Evolutionary conservation across 805 yeast genomes (phyloP).

Genomic region (Myxozyma monticola): DNA sequence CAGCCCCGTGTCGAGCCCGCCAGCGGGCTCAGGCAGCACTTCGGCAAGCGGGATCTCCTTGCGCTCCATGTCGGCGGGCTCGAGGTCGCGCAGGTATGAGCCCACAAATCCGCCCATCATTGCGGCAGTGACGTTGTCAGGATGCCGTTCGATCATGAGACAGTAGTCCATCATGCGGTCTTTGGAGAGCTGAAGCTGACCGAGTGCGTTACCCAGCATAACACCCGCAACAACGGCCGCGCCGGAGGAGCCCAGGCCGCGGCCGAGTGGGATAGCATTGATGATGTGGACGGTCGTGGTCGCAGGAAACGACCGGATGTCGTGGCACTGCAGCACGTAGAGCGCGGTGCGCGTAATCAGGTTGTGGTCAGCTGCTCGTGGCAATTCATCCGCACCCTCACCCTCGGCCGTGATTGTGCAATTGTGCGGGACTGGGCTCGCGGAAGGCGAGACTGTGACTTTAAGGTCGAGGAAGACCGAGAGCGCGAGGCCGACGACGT

Average conservation of each 20-base stretch:
- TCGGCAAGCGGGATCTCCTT: constrained; percentile 83
- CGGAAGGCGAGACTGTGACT: constrained; percentile 59
- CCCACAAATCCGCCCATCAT: constrained; percentile 99
- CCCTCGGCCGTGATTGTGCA: constrained; percentile 69
- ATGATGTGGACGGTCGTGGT: constrained; percentile 79
- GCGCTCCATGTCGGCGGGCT: constrained; percentile 66
- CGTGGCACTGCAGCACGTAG: constrained; percentile 84
- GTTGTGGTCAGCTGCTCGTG: constrained; percentile 73
- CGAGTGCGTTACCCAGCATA: constrained; percentile 82
- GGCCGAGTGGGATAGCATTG: constrained; percentile 93
- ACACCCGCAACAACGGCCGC: constrained; percentile 99
- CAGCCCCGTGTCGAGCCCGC: constrained; percentile 66
- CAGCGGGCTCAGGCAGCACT: constrained; percentile 76
- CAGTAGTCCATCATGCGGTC: constrained; percentile 90
- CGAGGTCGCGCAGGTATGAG: constrained; percentile 80
- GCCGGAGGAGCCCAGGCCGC: constrained; percentile 97
- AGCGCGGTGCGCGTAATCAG: constrained; percentile 90
- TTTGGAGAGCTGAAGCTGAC: constrained; percentile 68
- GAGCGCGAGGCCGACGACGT: constrained; percentile 90
- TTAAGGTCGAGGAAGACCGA: constrained; percentile 68
- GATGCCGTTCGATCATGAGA: constrained; percentile 96
- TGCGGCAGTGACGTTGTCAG: constrained; percentile 97
- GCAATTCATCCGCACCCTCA: constrained; percentile 80
- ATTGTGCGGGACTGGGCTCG: constrained; percentile 55
- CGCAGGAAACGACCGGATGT: constrained; percentile 69